A percentile compares a stretch with the other conserved stretches of the same genome.
Conservation (phyloP, 805 yeast species). For the Wickerhamomyces canadensis region DNA sequence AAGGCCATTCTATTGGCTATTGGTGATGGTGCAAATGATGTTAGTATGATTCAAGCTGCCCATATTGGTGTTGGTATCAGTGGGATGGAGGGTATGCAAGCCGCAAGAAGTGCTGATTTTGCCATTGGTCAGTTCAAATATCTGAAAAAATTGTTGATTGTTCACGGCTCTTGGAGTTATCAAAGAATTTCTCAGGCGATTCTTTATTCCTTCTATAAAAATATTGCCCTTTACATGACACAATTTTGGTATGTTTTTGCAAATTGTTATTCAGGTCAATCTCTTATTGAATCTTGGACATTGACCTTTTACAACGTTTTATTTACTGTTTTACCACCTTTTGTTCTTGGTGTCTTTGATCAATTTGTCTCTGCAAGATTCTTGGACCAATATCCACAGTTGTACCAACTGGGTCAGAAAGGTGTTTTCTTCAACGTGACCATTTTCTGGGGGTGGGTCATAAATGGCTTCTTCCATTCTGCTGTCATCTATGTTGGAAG, state of each 20-base stretch:
- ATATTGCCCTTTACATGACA: conserved; percentile 92
- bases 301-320: conserved; percentile 92
- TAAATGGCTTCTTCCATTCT: conserved; percentile 93
- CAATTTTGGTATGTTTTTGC: conserved; percentile 97
- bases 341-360: conserved; percentile 93
- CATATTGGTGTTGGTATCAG: conserved; percentile 99
- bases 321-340: conserved; percentile 93
- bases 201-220: conserved; percentile 91
- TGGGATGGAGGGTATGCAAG: conserved; percentile 99
- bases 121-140: conserved; percentile 94
- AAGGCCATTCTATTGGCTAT: conserved; percentile 75
- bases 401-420: conserved; percentile 85
- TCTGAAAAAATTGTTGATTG: conserved; percentile 74
- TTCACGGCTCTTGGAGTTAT: conserved; percentile 97
- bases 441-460: conserved; percentile 96
- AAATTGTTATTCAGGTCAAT: conserved; percentile 92
- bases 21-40: conserved; percentile 99
- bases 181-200: conserved; percentile 92
- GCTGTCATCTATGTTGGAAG: conserved; percentile 75
- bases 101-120: conserved; percentile 96
- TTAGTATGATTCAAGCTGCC: conserved; percentile 98
- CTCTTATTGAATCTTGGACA: conserved; percentile 96
- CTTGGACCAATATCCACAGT: conserved; percentile 85
- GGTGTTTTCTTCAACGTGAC: conserved; percentile 85
- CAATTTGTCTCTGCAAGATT: conserved; percentile 90